Base-by-base conservation (phyloP, 2,329 filamentous ascomycete species). In the Arthrinium puccinioides region DNA sequence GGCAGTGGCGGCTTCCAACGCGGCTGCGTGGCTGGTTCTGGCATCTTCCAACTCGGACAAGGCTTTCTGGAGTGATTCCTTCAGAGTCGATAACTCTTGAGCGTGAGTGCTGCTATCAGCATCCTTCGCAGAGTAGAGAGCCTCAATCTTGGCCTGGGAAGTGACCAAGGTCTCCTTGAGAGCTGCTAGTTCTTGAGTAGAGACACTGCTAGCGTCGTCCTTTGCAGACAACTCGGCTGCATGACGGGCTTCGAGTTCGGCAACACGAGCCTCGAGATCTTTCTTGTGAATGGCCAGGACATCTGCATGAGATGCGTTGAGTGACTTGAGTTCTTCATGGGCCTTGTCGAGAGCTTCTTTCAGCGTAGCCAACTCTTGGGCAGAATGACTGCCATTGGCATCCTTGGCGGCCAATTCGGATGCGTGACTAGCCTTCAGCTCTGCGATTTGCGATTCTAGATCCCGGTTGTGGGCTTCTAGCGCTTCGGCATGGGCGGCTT, bases 381-480 rank as follows among this genome's bases (percentile, higher is more conserved):
- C 48, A 44, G 66, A 54, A n/a, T 55, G 52, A 38, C 44, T 52
- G 35, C 56, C 51, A 18, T 55, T 51, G 15, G 56, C 45, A 32
- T 62, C 51, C 45, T 60, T 60, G 25, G 44, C 40, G 20, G 53
- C 43, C 45, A 63, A 45, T 38, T 62, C 57, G 29, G 55, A 53
- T 3, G 51, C 46, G 26, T 65, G 57, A 31, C 48, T 51, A 11
- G 55, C 49, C 28, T 59, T 52, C 10, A 65, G 46, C 33, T 59
- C 50, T 42, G 66, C 57, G 44, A 59, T 65, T 35, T 66, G 60
- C 7, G 59, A 47, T 1, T 56, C 56, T 21, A 60, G 55, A 26
- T 67, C 62, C 39, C 60, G 57, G 49, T 64, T 64, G 23, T 75
- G 57, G 1, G 55, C 47, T 18, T 67, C 60, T 15, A 76, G 32